A percentile compares a stretch with the other conserved stretches of the same genome.
Conservation (phyloP, 345 rosid species). For the Abelmoschus esculentus region DNA sequence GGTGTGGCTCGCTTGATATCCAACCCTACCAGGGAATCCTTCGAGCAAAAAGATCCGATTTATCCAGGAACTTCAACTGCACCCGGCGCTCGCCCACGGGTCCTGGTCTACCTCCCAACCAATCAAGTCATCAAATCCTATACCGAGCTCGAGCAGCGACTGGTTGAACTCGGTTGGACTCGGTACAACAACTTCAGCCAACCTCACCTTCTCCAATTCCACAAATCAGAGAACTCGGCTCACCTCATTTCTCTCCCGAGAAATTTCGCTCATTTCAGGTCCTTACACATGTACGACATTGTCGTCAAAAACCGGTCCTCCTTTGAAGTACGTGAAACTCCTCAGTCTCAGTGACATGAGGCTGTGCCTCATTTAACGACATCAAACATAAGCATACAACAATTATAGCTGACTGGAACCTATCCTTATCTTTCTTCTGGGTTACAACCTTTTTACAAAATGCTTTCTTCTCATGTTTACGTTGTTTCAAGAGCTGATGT, state of each 20-base stretch:
- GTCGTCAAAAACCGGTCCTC: conserved; percentile 57
- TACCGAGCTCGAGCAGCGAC: conserved; percentile 44
- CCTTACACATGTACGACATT: conserved; percentile 55
- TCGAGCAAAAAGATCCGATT: conserved; percentile 44
- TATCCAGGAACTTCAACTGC: conserved; percentile 50
- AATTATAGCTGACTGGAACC: not conserved
- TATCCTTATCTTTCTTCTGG: too few relatives aligned
- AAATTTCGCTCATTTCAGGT: conserved; percentile 30
- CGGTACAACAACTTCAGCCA: conserved; percentile 34
- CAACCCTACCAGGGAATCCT: conserved; percentile 57
- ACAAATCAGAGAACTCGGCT: conserved; percentile 37
- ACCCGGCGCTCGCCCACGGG: conserved; percentile 61
- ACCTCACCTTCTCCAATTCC: conserved; percentile 51
- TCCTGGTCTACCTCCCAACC: conserved; percentile 49
- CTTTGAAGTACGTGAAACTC: conserved; percentile 47
- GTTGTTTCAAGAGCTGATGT: not conserved
- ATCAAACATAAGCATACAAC: too few relatives aligned
- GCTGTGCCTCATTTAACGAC: too few relatives aligned
- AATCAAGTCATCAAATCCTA: conserved; percentile 49
- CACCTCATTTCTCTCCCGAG: conserved; percentile 54
- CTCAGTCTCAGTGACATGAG: not conserved
- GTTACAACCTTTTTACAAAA: too few relatives aligned
- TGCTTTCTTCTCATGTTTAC: not conserved
- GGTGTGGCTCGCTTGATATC: conserved; percentile 30
- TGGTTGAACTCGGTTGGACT: conserved; percentile 55